phyloP scores from a whole-genome alignment of 2,329 filamentous ascomycete genomes.

The Drechslerella dactyloides region DNA sequence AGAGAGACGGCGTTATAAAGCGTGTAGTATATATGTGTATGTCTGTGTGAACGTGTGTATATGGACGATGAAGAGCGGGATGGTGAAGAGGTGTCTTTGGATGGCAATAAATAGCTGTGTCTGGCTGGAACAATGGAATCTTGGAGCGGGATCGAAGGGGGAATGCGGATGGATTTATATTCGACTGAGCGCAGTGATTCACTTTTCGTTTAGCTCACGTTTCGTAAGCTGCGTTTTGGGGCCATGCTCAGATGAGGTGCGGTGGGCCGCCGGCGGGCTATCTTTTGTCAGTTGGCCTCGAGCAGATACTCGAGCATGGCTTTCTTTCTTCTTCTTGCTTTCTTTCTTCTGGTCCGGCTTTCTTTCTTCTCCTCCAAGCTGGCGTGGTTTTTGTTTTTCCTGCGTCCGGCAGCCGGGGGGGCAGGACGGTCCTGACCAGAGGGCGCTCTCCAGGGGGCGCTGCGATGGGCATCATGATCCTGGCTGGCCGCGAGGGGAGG shows the following conservation, averaged over 20 bases:
- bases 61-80: constrained; percentile 11
- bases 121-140: constrained; percentile 49
- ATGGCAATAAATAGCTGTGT: constrained; percentile 22
- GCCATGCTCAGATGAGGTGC: constrained; percentile 44
- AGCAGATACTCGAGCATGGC: background rate
- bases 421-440: no score
- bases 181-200: constrained; percentile 44
- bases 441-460: no score
- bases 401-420: no score
- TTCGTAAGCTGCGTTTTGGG: constrained; percentile 51
- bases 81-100: constrained; percentile 28
- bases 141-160: constrained; percentile 48
- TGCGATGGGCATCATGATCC: no score
- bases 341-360: constrained; percentile 10
- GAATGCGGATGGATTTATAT: constrained; percentile 51
- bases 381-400: no score
- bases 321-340: constrained; percentile 9
- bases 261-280: constrained; percentile 26
- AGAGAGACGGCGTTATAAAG: background rate
- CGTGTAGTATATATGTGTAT: background rate
- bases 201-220: constrained; percentile 51
- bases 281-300: constrained; percentile 29
- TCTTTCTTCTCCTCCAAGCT: background rate
- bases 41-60: constrained; percentile 15
- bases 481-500: no score